Conservation (phyloP, 306 rosid species). For the Medicago ruthenica region DNA sequence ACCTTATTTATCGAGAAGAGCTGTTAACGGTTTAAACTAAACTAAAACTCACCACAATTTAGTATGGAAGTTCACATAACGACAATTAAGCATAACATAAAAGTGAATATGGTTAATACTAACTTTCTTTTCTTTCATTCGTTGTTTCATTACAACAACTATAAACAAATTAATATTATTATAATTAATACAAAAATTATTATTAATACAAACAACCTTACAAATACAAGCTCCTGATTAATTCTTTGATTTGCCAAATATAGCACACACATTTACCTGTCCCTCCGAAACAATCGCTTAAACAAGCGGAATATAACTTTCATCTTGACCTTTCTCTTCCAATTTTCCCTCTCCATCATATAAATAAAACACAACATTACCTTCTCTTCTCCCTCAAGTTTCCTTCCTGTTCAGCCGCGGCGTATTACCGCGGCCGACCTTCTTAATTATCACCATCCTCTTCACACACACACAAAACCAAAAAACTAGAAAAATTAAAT, state of each 20-base stretch:
- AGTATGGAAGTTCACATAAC: background rate
- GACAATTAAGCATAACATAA: background rate
- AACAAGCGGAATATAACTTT: slow-evolving; percentile 59
- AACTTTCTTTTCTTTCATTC: slow-evolving; percentile 11
- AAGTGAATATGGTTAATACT: background rate
- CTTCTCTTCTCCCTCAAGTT: slow-evolving; percentile 33
- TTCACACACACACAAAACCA: background rate
- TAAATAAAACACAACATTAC: slow-evolving; percentile 11
- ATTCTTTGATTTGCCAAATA: background rate
- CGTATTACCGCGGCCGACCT: slow-evolving; percentile 48
- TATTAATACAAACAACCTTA: background rate
- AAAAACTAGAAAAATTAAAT: background rate
- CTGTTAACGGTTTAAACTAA: slow-evolving; percentile 15
- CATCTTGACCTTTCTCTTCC: slow-evolving; percentile 49
- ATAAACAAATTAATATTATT: background rate
- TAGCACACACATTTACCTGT: slow-evolving; percentile 11
- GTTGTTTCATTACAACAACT: background rate
- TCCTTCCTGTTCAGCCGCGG: slow-evolving; percentile 50
- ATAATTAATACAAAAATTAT: too few relatives aligned
- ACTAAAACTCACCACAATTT: background rate
- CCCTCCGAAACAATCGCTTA: slow-evolving; percentile 50
- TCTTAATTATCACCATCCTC: background rate
- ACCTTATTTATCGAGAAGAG: slow-evolving; percentile 31
- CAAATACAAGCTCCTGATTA: background rate
- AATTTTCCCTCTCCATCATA: slow-evolving; percentile 43